Percentiles rank a stretch among this genome's conserved stretches.
Evolutionary conservation across 2,329 filamentous ascomycete species (phyloP).

Genomic region (Plectosphaerella cucumerina): DNA sequence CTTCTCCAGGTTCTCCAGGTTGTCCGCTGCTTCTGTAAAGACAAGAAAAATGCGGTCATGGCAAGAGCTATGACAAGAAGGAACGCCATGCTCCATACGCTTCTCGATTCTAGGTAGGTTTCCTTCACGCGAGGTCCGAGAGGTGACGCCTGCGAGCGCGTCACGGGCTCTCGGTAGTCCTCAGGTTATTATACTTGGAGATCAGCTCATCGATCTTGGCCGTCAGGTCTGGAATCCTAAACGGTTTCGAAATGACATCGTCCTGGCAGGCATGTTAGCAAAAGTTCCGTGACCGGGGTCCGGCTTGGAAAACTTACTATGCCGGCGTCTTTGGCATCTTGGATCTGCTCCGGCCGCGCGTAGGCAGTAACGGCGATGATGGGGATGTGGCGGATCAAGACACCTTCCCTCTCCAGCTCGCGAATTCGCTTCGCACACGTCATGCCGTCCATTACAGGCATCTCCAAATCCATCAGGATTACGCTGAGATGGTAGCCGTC

Average conservation of each 20-base stretch:
- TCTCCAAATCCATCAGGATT: constrained; percentile 77
- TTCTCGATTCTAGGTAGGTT: background rate
- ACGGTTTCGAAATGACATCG: constrained; percentile 76
- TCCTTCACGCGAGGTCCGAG: background rate
- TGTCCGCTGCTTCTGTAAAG: too few relatives aligned
- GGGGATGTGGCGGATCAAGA: constrained; percentile 62
- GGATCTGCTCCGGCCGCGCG: constrained; percentile 69
- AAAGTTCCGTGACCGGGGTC: background rate
- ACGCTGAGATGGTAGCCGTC: constrained; percentile 55
- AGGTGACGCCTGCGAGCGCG: constrained; percentile 1
- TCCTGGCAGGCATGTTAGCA: constrained; percentile 38
- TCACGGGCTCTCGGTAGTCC: constrained; percentile 11
- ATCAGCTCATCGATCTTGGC: constrained; percentile 61
- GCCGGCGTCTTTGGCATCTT: constrained; percentile 65
- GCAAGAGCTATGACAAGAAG: background rate
- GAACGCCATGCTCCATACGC: background rate
- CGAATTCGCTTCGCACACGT: constrained; percentile 68
- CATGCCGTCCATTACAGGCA: constrained; percentile 81
- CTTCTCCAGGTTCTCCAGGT: too few relatives aligned
- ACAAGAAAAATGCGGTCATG: too few relatives aligned
- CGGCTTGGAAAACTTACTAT: constrained; percentile 51
- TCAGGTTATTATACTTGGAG: constrained; percentile 30
- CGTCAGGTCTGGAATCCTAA: constrained; percentile 67
- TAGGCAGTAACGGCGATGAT: constrained; percentile 84
- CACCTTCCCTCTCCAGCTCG: constrained; percentile 59